Conservation (phyloP, 2,329 filamentous ascomycete genomes). For the Colletotrichum plurivorum region DNA sequence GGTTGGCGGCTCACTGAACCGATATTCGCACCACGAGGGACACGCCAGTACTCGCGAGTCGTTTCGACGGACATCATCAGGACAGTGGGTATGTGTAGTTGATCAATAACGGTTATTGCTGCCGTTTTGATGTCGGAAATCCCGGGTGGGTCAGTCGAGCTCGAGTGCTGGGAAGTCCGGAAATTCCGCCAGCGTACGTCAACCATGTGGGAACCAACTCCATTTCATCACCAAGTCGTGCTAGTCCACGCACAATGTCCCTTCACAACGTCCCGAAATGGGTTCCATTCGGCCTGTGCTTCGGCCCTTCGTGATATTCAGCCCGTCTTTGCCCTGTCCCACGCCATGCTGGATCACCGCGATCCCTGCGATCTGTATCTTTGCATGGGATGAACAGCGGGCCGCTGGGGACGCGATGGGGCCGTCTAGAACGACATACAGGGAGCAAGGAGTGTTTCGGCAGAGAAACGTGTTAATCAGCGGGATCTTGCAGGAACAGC, state of each 20-base stretch:
- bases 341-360: constrained; percentile 25
- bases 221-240: constrained; percentile 9
- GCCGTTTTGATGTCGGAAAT: background rate
- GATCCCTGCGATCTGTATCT: constrained; percentile 22
- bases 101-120: background rate
- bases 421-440: background rate
- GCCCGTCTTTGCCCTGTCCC: constrained; percentile 23
- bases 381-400: constrained; percentile 29
- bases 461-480: constrained; percentile 21
- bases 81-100: too few species aligned
- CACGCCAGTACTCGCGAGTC: too few species aligned
- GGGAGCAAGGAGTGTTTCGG: background rate
- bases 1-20: too few species aligned
- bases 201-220: constrained; percentile 21
- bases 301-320: constrained; percentile 20
- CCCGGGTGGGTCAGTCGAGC: constrained; percentile 1
- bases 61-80: too few species aligned
- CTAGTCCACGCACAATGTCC: constrained; percentile 8
- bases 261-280: constrained; percentile 2
- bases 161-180: constrained; percentile 13
- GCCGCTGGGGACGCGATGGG: constrained; percentile 19
- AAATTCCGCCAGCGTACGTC: constrained; percentile 19
- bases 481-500: background rate
- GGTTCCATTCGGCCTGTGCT: constrained; percentile 20
- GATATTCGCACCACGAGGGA: too few species aligned